A percentile compares a stretch with the other conserved stretches of the same genome.
Evolutionary conservation across 768 basidiomycete species (phyloP).

Genomic region (Floccularia luteovirens): DNA sequence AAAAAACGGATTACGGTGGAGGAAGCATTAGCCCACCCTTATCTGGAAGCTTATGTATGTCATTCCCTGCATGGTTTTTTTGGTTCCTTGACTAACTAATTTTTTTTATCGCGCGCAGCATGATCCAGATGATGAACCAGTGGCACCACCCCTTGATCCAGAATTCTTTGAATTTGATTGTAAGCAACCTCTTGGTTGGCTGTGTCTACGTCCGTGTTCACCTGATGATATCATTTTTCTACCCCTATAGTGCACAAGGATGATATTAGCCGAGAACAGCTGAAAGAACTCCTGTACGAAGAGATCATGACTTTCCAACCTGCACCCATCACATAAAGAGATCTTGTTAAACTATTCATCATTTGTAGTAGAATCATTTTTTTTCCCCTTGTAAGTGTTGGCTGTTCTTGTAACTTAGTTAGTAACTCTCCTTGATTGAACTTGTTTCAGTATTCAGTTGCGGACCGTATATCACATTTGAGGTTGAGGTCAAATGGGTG

Average conservation of each 20-base stretch:
- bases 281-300: slow-evolving; percentile 90
- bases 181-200: slow-evolving; percentile 27
- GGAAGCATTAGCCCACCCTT: slow-evolving; percentile 91
- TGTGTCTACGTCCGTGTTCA: too few species aligned
- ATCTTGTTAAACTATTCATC: neutral
- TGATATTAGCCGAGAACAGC: slow-evolving; percentile 89
- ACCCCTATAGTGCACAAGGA: slow-evolving; percentile 76
- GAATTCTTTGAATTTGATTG: slow-evolving; percentile 98
- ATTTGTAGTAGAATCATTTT: neutral
- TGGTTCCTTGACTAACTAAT: neutral
- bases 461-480: too few species aligned
- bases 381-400: too few species aligned
- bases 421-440: too few species aligned
- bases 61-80: neutral
- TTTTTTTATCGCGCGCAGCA: slow-evolving; percentile 39
- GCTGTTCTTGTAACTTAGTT: too few species aligned
- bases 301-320: slow-evolving; percentile 91
- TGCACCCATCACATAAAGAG: slow-evolving; percentile 35
- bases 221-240: slow-evolving; percentile 3
- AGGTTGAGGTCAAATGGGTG: too few species aligned
- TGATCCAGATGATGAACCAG: slow-evolving; percentile 95
- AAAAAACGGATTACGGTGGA: slow-evolving; percentile 96
- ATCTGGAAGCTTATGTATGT: slow-evolving; percentile 86
- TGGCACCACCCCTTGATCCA: slow-evolving; percentile 90
- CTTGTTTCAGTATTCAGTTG: too few species aligned